phyloP scores from a whole-genome alignment of 352 stramenopile genomes.

The Phytophthora fragariaefolia region DNA sequence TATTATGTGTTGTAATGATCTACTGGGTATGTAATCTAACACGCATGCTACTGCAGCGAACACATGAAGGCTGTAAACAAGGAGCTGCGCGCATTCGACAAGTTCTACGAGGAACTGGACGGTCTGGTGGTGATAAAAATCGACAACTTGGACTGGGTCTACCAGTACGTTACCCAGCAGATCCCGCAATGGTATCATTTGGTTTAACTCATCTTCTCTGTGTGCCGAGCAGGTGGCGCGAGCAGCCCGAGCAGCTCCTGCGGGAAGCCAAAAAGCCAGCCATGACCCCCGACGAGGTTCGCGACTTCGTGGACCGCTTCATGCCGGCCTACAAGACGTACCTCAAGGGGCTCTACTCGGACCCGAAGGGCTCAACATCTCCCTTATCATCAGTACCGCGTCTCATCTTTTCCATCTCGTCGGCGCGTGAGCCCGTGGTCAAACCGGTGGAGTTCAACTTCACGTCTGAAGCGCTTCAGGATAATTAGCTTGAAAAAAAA shows the following conservation, averaged over 20 bases:
- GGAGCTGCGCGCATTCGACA: slow-evolving; percentile 62
- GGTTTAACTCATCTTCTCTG: slow-evolving; percentile 11
- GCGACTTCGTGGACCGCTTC: slow-evolving; percentile 89
- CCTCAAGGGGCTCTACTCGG: slow-evolving; percentile 61
- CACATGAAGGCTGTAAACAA: slow-evolving; percentile 76
- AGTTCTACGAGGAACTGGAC: slow-evolving; percentile 73
- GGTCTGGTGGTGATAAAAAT: slow-evolving; percentile 81
- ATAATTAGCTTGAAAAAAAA: slow-evolving; percentile 24
- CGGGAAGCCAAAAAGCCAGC: slow-evolving; percentile 64
- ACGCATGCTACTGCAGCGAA: slow-evolving; percentile 29
- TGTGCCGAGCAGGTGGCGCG: slow-evolving; percentile 64
- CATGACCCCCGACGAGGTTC: slow-evolving; percentile 68
- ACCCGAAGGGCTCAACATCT: slow-evolving; percentile 27
- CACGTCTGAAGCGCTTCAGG: slow-evolving; percentile 37
- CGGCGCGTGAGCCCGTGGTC: slow-evolving; percentile 41
- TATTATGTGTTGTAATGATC: background rate
- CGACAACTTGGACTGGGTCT: slow-evolving; percentile 78
- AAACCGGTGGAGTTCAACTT: slow-evolving; percentile 64
- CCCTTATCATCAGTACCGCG: slow-evolving; percentile 45
- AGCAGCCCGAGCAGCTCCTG: slow-evolving; percentile 79
- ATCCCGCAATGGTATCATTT: background rate
- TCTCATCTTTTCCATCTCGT: slow-evolving; percentile 69
- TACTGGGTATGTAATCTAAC: background rate
- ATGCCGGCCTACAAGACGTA: slow-evolving; percentile 87
- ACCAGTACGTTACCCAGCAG: slow-evolving; percentile 55